Percentiles rank a stretch among this genome's conserved stretches.
Conservation (phyloP, 2,329 filamentous ascomycete genomes). For the Diaporthe citrichinensis region DNA sequence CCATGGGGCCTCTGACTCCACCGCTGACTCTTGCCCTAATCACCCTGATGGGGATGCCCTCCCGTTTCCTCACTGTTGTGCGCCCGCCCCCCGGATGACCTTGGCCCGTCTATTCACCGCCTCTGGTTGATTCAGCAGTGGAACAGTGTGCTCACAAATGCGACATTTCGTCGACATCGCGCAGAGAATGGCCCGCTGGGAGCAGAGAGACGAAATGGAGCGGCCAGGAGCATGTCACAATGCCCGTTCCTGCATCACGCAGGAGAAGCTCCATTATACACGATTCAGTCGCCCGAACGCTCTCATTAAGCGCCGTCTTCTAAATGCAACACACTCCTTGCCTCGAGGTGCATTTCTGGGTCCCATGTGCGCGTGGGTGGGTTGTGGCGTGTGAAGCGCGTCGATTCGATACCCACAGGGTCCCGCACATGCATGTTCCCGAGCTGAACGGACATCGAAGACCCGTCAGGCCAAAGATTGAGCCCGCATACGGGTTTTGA, state of each 20-base stretch:
- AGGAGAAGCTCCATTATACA: constrained; percentile 11
- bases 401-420: constrained; percentile 6
- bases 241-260: constrained; percentile 2
- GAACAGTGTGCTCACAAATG: not conserved
- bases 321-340: not conserved
- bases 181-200: not conserved
- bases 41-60: constrained; percentile 27
- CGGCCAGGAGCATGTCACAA: not conserved
- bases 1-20: constrained; percentile 26
- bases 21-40: constrained; percentile 16
- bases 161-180: not conserved
- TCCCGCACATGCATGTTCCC: not conserved
- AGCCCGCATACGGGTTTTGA: not conserved
- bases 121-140: not conserved
- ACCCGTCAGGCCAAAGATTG: not conserved
- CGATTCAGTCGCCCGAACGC: constrained; percentile 17
- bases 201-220: not conserved
- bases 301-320: not conserved
- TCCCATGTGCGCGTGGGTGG: not conserved
- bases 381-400: not conserved
- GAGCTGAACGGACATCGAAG: not conserved
- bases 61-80: constrained; percentile 9
- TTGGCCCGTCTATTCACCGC: constrained; percentile 11
- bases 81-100: constrained; percentile 9
- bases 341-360: not conserved